Base-by-base conservation (phyloP, 2,329 filamentous ascomycete species). In the Pseudocercospora pini-densiflorae region DNA sequence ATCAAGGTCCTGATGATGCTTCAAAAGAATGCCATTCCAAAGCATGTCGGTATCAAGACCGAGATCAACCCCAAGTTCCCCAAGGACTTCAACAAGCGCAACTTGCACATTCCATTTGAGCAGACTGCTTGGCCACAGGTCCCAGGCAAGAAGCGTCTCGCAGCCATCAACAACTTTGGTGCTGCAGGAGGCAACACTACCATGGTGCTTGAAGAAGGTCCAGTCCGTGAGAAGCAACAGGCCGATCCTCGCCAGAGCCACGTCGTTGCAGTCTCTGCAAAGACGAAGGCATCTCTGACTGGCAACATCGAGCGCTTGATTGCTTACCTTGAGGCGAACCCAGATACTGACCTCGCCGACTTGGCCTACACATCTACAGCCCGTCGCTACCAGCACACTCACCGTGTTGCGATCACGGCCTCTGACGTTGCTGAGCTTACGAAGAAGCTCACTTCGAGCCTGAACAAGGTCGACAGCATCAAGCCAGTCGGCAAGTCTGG, bases 121-220 rank as follows among this genome's bases (percentile, higher is more conserved):
- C 75, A 82, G 59, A 85, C 74, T 0, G 70, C 77, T 0, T 83
- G 82, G 77, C 27, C 69, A 2, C 68, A 73, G 1, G 60, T 54
- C 14, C 61, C 60, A 2, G 75, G 70, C 14, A 67, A 66, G 24
- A 73, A 78, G 61, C 77, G 85, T 2, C 76, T 77, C 6, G 79
- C 82, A 0, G 76, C 82, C 23, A 77, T 90, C 68, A 92, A 92
- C 80, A 91, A 90, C 79, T 92, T 91, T 74, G 87, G 86, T 68
- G 90, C 90, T 6, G 88, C 90, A 61, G 90, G 90, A 70, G 90
- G 90, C 36, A 92, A 92, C 77, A 91, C 89, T 1, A 87, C 88
- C 16, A 76, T 92, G 24, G 77, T 92, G 6, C 73, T 92, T 1
- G 87, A 91, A 73, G 89, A 91, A 68, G 86, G 81, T 0, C 87